A percentile compares a stretch with the other conserved stretches of the same genome.
Evolutionary conservation across 176 grass and related monocot genomes (phyloP).

Genomic region (Areca catechu): DNA sequence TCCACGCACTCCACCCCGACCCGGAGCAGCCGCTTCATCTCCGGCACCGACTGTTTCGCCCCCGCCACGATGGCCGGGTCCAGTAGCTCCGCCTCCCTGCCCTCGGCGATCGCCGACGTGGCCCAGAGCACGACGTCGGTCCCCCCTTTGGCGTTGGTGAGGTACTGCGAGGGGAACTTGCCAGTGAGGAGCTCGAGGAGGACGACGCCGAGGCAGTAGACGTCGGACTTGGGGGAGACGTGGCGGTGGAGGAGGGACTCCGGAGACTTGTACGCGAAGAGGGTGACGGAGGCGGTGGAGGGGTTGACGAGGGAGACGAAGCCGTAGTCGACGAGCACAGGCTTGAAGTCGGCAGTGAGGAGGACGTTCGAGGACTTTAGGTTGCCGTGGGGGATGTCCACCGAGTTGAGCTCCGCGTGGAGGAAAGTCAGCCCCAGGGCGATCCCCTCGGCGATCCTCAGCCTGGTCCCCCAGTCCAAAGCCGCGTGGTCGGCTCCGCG

Average conservation of each 20-base stretch:
- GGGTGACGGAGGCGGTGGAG: conserved; percentile 8
- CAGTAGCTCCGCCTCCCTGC: conserved; percentile 56
- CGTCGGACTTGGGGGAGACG: conserved; percentile 50
- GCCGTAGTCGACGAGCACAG: conserved; percentile 81
- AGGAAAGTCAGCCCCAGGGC: conserved; percentile 49
- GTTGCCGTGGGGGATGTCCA: conserved; percentile 68
- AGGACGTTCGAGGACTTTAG: conserved; percentile 90
- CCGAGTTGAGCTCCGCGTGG: conserved; percentile 29
- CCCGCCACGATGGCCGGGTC: conserved; percentile 46
- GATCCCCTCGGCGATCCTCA: conserved; percentile 50
- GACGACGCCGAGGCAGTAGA: conserved; percentile 84
- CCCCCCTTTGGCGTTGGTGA: conserved; percentile 55
- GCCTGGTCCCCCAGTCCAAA: conserved; percentile 57
- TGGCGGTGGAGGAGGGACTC: conserved; percentile 30
- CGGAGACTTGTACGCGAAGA: conserved; percentile 45
- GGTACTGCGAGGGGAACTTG: conserved; percentile 80
- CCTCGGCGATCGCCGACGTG: conserved; percentile 37
- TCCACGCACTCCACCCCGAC: conserved; percentile 49
- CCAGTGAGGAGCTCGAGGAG: conserved; percentile 91
- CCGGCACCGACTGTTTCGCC: conserved; percentile 42
- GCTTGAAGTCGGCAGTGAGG: conserved; percentile 68
- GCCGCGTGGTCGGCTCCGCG: conserved; percentile 63
- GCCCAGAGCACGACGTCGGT: conserved; percentile 89
- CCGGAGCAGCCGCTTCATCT: conserved; percentile 64
- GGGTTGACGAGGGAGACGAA: conserved; percentile 42